phyloP scores from a whole-genome alignment of 1,139 yeast species.

The Protomyces pachydermus region DNA sequence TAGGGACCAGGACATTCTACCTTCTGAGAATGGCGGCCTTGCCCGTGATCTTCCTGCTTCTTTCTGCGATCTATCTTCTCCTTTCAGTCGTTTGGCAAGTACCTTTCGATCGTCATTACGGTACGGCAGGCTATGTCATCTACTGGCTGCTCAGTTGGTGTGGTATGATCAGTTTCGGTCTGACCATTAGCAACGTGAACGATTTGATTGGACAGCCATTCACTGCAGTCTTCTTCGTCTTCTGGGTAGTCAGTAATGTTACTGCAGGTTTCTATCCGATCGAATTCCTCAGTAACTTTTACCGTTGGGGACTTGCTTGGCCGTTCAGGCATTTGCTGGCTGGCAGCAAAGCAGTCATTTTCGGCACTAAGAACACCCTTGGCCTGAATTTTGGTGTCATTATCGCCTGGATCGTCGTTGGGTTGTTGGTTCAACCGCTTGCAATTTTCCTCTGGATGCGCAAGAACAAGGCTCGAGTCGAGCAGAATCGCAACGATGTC shows the following conservation, averaged over 20 bases:
- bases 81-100: slow-evolving; percentile 60
- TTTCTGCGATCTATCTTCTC: slow-evolving; percentile 53
- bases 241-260: slow-evolving; percentile 53
- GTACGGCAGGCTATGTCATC: slow-evolving; percentile 58
- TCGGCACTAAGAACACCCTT: slow-evolving; percentile 51
- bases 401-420: slow-evolving; percentile 54
- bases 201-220: slow-evolving; percentile 50
- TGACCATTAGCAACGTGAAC: slow-evolving; percentile 57
- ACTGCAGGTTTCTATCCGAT: slow-evolving; percentile 60
- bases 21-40: slow-evolving; percentile 50
- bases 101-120: slow-evolving; percentile 51
- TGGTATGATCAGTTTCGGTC: slow-evolving; percentile 59
- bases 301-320: slow-evolving; percentile 59
- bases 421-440: slow-evolving; percentile 47
- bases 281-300: slow-evolving; percentile 51
- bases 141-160: slow-evolving; percentile 60
- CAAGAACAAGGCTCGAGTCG: slow-evolving; percentile 14
- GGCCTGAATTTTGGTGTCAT: slow-evolving; percentile 58
- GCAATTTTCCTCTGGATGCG: slow-evolving; percentile 38
- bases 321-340: slow-evolving; percentile 61
- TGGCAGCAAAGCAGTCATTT: slow-evolving; percentile 53
- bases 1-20: slow-evolving; percentile 48
- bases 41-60: slow-evolving; percentile 46
- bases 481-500: slow-evolving; percentile 5
- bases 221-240: slow-evolving; percentile 59